These are phyloP conservation scores for Aspergillus oerlinghausenensis DNA, from an alignment of 2,329 filamentous ascomycete species.

Conservation along the genomic window DNA sequence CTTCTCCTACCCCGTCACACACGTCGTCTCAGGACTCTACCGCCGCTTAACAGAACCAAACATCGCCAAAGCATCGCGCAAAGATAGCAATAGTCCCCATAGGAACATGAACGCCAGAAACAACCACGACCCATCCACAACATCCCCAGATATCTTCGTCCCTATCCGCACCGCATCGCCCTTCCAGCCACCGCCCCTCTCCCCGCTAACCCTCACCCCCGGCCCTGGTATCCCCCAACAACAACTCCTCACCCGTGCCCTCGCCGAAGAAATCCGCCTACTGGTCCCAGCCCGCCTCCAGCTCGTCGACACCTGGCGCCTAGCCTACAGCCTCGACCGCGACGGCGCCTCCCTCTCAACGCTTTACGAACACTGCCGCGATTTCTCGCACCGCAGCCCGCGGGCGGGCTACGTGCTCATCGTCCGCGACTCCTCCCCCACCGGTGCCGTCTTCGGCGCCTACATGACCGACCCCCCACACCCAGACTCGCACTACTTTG, in stretches of 20 bases:
- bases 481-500: conserved; percentile 79
- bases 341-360: conserved; percentile 85
- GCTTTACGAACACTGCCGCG: conserved; percentile 73
- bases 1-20: conserved; percentile 48
- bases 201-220: conserved; percentile 63
- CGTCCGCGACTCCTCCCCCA: conserved; percentile 62
- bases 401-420: conserved; percentile 87
- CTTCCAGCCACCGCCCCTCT: conserved; percentile 83
- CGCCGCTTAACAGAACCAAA: conserved; percentile 56
- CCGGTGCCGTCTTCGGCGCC: conserved; percentile 69
- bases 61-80: conserved; percentile 2
- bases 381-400: conserved; percentile 58
- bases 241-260: conserved; percentile 60
- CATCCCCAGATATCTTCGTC: conserved; percentile 45
- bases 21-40: conserved; percentile 60
- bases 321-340: conserved; percentile 86
- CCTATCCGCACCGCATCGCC: conserved; percentile 64
- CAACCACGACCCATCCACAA: conserved; percentile 12
- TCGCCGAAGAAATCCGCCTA: conserved; percentile 90
- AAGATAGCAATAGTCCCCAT: conserved; percentile 8
- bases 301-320: conserved; percentile 78
- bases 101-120: conserved; percentile 16
- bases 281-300: conserved; percentile 83
- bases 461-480: conserved; percentile 88
- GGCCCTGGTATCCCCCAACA: conserved; percentile 56